Conservation (phyloP, 208 protist genomes). For the Balamuthia mandrillaris region DNA sequence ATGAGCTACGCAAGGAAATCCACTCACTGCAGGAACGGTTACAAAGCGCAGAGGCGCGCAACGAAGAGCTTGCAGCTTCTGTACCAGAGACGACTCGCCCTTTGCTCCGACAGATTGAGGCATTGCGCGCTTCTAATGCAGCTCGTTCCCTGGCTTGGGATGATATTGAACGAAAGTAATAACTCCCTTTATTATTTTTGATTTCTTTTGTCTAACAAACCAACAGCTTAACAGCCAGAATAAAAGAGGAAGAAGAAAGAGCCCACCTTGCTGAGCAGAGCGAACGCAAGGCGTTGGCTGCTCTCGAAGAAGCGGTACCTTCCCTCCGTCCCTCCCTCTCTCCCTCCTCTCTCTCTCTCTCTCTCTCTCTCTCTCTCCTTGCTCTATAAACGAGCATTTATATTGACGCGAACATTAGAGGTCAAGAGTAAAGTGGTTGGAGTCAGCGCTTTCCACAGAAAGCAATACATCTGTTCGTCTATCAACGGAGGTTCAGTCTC, state of each 20-base stretch:
- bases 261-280: background rate
- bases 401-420: too few relatives aligned
- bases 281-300: background rate
- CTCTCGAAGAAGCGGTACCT: background rate
- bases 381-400: too few relatives aligned
- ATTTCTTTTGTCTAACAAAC: background rate
- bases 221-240: background rate
- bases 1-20: background rate
- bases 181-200: background rate
- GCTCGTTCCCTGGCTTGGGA: background rate
- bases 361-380: too few relatives aligned
- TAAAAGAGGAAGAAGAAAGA: background rate
- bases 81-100: slow-evolving; percentile 34
- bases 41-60: background rate
- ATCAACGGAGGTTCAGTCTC: too few relatives aligned
- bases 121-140: background rate
- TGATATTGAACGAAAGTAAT: background rate
- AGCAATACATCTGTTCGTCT: too few relatives aligned
- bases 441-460: too few relatives aligned
- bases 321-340: too few relatives aligned
- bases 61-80: slow-evolving; percentile 8
- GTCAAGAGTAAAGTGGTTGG: too few relatives aligned
- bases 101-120: slow-evolving; percentile 39
- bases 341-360: too few relatives aligned
- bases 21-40: slow-evolving; percentile 6